Evolutionary conservation across 257 asterid species (phyloP), one percentile per base, ranked within the genome.

Genomic region (Gentiana macrophylla): DNA sequence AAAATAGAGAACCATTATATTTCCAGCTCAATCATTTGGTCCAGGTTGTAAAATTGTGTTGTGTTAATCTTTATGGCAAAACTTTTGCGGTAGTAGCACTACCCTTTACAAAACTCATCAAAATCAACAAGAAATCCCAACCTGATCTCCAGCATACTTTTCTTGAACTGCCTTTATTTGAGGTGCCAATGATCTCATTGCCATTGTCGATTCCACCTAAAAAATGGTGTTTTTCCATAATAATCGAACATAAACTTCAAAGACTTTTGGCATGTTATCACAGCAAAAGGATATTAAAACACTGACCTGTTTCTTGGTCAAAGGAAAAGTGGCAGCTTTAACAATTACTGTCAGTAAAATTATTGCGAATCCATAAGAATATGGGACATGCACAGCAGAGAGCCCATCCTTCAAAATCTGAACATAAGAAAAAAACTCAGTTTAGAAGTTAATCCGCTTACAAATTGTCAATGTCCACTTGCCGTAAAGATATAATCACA

Each of bases 91-190:
- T 24, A 24, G 24, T 24, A 24, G 24, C 24, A 24, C 24, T 24
- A 24, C 24, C 24, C 24, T 24, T 24, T 24, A 24, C 36, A n/a
- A 7, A 4, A 8, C 52, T 35, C n/a, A 5, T 10, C n/a, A 24
- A 56, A 55, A 13, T 47, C 53, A 69, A 62, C 69, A 75, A 60
- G 46, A 63, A 70, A 63, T 63, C 37, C 59, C 63, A 67, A 92
- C 99, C 97, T 88, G 93, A 79, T 92, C 94, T 54, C 99, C 97
- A 58, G 94, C 94, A 81, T 85, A 88, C 44, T 85, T 86, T 72
- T 88, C 94, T 84, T 88, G 99, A 67, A 92, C 81, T 74, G 93
- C 97, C 76, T 88, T 92, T 81, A 92, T 88, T 67, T 92, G 99
- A 64, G 99, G 99, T 52, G 90, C 71, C 82, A 92, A 73, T 56